Conservation (phyloP, 352 stramenopile genomes). For the Phytophthora hybrid region DNA sequence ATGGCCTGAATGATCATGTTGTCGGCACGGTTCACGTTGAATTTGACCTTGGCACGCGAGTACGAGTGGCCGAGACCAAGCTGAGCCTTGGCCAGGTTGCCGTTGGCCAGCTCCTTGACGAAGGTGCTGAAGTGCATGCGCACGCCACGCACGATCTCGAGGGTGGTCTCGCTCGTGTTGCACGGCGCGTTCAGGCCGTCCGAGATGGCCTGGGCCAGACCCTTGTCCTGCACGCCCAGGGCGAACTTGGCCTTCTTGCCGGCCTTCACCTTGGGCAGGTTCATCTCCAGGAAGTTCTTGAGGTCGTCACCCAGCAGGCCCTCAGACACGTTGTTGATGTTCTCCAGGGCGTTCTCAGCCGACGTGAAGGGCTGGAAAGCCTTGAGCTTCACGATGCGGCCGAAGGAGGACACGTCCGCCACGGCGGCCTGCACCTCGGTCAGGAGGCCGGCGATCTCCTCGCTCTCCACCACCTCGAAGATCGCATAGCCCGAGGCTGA, state of each 20-base stretch:
- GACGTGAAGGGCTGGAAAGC: conserved; percentile 99
- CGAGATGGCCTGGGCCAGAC: conserved; percentile 94
- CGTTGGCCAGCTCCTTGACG: conserved; percentile 97
- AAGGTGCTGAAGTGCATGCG: conserved; percentile 98
- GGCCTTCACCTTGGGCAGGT: conserved; percentile 97
- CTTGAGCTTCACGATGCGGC: conserved; percentile 98
- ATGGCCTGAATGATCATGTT: conserved; percentile 99
- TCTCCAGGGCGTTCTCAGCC: conserved; percentile 98
- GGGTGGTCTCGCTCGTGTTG: conserved; percentile 97
- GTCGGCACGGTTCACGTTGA: conserved; percentile 99
- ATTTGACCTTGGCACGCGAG: conserved; percentile 99
- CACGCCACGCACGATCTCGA: conserved; percentile 97
- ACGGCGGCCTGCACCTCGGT: conserved; percentile 93
- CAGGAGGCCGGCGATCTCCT: conserved; percentile 95
- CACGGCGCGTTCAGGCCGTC: conserved; percentile 95
- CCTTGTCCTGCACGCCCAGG: conserved; percentile 95
- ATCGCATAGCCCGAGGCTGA: conserved; percentile 98
- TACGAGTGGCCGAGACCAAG: conserved; percentile 99
- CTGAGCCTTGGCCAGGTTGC: conserved; percentile 97
- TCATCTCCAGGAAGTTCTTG: conserved; percentile 99
- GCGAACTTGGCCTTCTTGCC: conserved; percentile 91
- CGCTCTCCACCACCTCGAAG: conserved; percentile 98
- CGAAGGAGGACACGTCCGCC: conserved; percentile 95
- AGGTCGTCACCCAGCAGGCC: conserved; percentile 94
- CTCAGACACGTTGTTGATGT: conserved; percentile 99